Evolutionary conservation across 495 filamentous ascomycete genomes (phyloP).

Genomic region (Evernia prunastri): DNA sequence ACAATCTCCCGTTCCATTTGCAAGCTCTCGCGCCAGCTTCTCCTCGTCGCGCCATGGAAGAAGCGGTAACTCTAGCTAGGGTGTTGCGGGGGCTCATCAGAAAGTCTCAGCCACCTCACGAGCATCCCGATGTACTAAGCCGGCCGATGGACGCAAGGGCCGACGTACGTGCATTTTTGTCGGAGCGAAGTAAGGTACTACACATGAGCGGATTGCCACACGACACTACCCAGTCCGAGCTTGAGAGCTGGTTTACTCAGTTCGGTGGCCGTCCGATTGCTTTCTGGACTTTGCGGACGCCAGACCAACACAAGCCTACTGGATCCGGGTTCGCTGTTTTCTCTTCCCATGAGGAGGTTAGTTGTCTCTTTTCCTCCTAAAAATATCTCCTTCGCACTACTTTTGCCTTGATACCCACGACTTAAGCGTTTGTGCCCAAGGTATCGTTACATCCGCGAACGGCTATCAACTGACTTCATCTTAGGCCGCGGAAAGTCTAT

Average conservation of each 20-base stretch:
- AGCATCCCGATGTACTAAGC: constrained; percentile 88
- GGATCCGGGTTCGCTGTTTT: constrained; percentile 97
- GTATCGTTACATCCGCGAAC: neutral
- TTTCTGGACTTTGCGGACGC: constrained; percentile 96
- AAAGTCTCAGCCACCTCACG: constrained; percentile 89
- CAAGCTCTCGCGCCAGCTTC: constrained; percentile 94
- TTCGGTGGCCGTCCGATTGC: constrained; percentile 98
- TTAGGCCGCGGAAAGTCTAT: constrained; percentile 89
- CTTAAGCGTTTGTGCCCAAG: neutral
- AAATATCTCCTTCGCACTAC: neutral
- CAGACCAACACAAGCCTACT: constrained; percentile 97
- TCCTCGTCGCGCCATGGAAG: constrained; percentile 95
- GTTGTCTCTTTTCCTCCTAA: constrained; percentile 28
- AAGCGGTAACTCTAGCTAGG: constrained; percentile 86
- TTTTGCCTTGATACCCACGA: neutral
- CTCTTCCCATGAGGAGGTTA: constrained; percentile 97
- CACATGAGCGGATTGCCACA: constrained; percentile 96
- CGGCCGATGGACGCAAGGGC: constrained; percentile 94
- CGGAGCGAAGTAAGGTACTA: constrained; percentile 92
- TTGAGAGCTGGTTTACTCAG: constrained; percentile 99
- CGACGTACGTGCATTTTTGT: constrained; percentile 92
- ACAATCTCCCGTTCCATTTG: constrained; percentile 95
- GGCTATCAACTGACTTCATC: constrained; percentile 23
- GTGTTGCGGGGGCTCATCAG: constrained; percentile 86
- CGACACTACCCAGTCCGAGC: constrained; percentile 94